Base-by-base conservation (phyloP, 768 basidiomycete species). In the Leccinum disarticulatum region DNA sequence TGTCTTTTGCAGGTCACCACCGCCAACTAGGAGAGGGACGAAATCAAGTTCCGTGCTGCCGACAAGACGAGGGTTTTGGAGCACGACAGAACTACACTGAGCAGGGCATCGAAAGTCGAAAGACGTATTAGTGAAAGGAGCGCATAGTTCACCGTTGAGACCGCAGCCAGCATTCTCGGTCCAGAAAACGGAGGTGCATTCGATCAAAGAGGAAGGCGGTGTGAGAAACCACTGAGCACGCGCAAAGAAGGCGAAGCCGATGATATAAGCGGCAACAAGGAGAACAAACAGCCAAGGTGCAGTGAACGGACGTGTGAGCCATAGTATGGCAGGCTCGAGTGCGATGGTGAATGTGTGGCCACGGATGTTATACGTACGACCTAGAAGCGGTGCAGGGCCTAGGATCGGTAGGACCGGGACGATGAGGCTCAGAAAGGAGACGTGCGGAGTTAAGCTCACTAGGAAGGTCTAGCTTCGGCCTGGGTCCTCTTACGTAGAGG, bases 81-180 rank as follows among this genome's bases (percentile, higher is more conserved):
- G 76, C 48, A 87, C 81, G 48, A 87, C 83, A 25, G 73, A 74
- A 51, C 78, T 75, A 65, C 90, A 90, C 55, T 83, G 83, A 5
- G 90, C 87, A 5, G 91, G 92, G 70, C 92, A 95, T 14, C 93
- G 84, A 67, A 95, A 90, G 61, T 90, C 82, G 67, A 88, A 84
- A 8, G 81, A 79, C 4, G 79, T 70, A 60, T 84, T 78, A 52
- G 78, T 75, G 68, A 90, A 89, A 0, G 90, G 90, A 14, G 74
- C 77, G 70, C 92, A 95, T 3, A 70, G 60, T 43, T 73, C 64
- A 2, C 91, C 93, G 63, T 93, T 74, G 31, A 93, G 75, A 22
- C 92, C 91, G 64, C 92, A 94, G 11, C 81, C 82, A 65, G 85
- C 83, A 62, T 90, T 83, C 25, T 81, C 76, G 3, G 77, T 62